Evolutionary conservation across 768 basidiomycete genomes (phyloP).

Genomic region (Cantharellus anzutake): DNA sequence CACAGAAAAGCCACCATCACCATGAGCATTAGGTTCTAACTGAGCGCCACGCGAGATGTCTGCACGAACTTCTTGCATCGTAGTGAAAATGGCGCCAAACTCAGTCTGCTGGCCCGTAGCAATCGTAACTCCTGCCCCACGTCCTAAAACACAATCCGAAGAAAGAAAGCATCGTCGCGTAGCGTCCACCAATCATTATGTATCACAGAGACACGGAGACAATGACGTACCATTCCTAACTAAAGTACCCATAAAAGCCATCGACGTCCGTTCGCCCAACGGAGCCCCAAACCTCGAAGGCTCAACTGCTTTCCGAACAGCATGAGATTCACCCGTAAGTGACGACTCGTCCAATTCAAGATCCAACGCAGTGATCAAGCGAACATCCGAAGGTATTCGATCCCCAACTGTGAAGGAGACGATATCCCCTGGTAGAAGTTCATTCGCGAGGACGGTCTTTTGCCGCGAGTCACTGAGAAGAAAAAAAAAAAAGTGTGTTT

Average conservation of each 20-base stretch:
- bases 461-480: conserved; percentile 34
- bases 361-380: conserved; percentile 61
- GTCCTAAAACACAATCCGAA: conserved; percentile 25
- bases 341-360: conserved; percentile 93
- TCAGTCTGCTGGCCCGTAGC: conserved; percentile 74
- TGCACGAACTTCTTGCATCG: conserved; percentile 81
- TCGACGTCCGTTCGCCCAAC: conserved; percentile 68
- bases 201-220: not conserved
- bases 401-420: conserved; percentile 82
- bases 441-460: conserved; percentile 77
- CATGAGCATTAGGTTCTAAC: not conserved
- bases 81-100: conserved; percentile 89
- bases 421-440: conserved; percentile 90
- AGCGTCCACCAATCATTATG: not conserved
- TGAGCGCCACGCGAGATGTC: not conserved
- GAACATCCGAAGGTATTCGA: conserved; percentile 84
- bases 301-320: conserved; percentile 46
- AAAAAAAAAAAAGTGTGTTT: not conserved
- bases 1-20: not conserved
- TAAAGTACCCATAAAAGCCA: conserved; percentile 92
- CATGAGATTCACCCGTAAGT: conserved; percentile 79
- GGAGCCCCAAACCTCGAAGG: conserved; percentile 34
- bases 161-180: not conserved
- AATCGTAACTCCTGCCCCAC: conserved; percentile 75
- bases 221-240: conserved; percentile 56